phyloP scores from a whole-genome alignment of 257 asterid genomes.

The Ballota nigra region DNA sequence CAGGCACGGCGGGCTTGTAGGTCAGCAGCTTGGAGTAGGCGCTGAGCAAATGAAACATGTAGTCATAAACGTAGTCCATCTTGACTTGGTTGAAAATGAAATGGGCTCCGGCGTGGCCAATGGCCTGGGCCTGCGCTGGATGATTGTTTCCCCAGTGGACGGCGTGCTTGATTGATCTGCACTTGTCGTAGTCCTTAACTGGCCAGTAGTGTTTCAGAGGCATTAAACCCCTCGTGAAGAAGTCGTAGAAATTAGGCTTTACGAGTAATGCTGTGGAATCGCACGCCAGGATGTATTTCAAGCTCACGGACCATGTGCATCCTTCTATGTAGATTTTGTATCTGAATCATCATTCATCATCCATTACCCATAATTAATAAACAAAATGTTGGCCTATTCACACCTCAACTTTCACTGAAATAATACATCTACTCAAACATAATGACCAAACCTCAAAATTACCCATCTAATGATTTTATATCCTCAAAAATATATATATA shows the following conservation, averaged over 20 bases:
- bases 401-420: no score
- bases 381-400: no score
- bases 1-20: slow-evolving; percentile 56
- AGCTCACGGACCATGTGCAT: slow-evolving; percentile 84
- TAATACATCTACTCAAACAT: no score
- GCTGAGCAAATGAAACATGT: slow-evolving; percentile 66
- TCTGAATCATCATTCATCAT: slow-evolving; percentile 33
- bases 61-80: slow-evolving; percentile 68
- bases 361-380: background rate
- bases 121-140: slow-evolving; percentile 50
- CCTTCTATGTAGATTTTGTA: slow-evolving; percentile 83
- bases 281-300: slow-evolving; percentile 77
- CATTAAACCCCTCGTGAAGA: slow-evolving; percentile 66
- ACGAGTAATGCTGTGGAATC: slow-evolving; percentile 56
- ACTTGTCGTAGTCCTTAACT: slow-evolving; percentile 42
- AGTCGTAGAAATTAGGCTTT: slow-evolving; percentile 61
- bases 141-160: slow-evolving; percentile 79
- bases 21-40: slow-evolving; percentile 59
- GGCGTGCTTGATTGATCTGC: slow-evolving; percentile 67
- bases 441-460: no score
- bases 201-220: slow-evolving; percentile 89
- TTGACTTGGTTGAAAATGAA: slow-evolving; percentile 47
- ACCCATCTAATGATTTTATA: no score
- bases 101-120: slow-evolving; percentile 48
- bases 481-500: no score